These are phyloP conservation scores for Gastrolobium bilobum DNA, from an alignment of 306 rosid genomes.

Conservation along the genomic window DNA sequence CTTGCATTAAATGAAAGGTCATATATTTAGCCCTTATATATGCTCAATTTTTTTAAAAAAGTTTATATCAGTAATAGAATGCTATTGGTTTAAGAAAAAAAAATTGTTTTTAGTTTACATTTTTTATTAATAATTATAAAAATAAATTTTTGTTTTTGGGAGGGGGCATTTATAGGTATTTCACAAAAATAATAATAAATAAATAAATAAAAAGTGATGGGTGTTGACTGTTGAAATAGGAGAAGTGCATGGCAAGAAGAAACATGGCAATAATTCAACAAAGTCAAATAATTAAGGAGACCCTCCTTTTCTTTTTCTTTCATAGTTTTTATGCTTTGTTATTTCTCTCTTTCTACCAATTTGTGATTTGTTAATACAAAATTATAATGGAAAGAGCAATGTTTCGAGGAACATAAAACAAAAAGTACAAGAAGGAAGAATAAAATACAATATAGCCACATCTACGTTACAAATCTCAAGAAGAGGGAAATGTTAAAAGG, in stretches of 20 bases:
- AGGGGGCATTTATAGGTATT: too few relatives aligned
- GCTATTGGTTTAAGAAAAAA: too few relatives aligned
- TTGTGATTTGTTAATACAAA: background rate
- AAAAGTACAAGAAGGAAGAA: background rate
- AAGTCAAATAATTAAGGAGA: slow-evolving; percentile 4
- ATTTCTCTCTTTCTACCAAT: background rate
- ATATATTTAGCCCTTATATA: too few relatives aligned
- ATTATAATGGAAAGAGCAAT: background rate
- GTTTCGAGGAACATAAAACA: slow-evolving; percentile 1
- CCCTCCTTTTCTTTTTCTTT: background rate
- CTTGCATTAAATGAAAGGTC: too few relatives aligned
- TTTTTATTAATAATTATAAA: too few relatives aligned
- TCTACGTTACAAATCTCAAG: slow-evolving; percentile 4
- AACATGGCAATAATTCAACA: background rate
- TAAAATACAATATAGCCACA: background rate
- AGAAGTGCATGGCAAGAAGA: background rate
- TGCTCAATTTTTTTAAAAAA: too few relatives aligned
- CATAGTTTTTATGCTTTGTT: background rate
- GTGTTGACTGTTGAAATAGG: background rate
- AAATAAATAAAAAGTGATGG: background rate
- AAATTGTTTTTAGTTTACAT: too few relatives aligned
- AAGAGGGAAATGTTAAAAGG: background rate
- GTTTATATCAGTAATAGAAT: too few relatives aligned
- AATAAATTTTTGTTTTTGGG: too few relatives aligned
- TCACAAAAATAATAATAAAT: too few relatives aligned